Percentiles rank a stretch among this genome's conserved stretches.
phyloP scores from a whole-genome alignment of 495 filamentous ascomycete species.

The Penicillium ucsense region DNA sequence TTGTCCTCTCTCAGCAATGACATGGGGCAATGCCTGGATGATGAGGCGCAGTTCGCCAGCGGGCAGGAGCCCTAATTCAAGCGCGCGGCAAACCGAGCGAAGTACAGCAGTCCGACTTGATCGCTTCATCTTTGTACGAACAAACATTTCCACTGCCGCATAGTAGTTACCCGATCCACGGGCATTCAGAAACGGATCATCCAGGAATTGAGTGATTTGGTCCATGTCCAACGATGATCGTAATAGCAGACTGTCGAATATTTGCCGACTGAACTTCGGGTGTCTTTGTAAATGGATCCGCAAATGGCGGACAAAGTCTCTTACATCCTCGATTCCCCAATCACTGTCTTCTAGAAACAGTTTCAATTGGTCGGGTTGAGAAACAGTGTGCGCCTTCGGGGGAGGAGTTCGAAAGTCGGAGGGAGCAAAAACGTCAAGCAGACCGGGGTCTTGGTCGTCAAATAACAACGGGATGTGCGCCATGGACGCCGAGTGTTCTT shows the following conservation, averaged over 20 bases:
- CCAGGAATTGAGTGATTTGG: conserved; percentile 30
- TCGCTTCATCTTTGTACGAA: conserved; percentile 6
- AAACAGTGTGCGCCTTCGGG: not conserved
- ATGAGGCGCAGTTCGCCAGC: conserved; percentile 27
- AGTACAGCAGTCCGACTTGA: conserved; percentile 14
- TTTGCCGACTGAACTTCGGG: conserved; percentile 31
- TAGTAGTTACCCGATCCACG: conserved; percentile 32
- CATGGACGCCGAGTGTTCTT: conserved; percentile 6
- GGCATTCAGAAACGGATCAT: conserved; percentile 33
- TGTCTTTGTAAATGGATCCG: conserved; percentile 28
- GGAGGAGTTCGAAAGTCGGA: not conserved
- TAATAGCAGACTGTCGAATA: conserved; percentile 28
- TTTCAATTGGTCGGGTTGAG: conserved; percentile 7
- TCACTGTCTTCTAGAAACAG: conserved; percentile 10
- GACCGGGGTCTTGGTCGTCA: conserved; percentile 14
- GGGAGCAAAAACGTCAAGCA: conserved; percentile 3
- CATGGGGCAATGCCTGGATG: conserved; percentile 15
- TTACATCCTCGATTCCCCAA: conserved; percentile 20
- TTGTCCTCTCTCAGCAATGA: conserved; percentile 11
- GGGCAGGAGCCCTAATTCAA: conserved; percentile 30
- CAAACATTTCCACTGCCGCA: conserved; percentile 15
- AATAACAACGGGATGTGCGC: conserved; percentile 9
- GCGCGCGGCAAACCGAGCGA: conserved; percentile 21
- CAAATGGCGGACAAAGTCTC: conserved; percentile 17
- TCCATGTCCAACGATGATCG: conserved; percentile 7